These are phyloP conservation scores for Clonostachys rosea DNA, from an alignment of 2,329 filamentous ascomycete genomes.

Conservation along the genomic window DNA sequence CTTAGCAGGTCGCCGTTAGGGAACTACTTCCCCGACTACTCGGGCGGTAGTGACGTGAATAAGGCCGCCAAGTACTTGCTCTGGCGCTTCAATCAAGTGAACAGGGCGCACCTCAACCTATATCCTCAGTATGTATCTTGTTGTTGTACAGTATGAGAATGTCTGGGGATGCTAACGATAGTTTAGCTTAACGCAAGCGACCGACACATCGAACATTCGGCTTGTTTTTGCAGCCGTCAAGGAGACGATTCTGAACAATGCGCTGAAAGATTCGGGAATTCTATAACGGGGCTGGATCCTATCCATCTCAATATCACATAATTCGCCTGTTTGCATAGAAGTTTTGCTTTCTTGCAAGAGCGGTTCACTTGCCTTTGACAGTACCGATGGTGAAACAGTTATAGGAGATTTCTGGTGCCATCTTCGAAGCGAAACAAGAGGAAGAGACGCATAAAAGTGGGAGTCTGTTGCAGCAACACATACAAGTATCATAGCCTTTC, in stretches of 20 bases:
- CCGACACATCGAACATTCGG: slow-evolving; percentile 96
- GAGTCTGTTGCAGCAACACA: too few species aligned
- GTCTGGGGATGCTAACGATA: not conserved
- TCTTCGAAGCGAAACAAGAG: too few species aligned
- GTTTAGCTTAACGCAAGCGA: slow-evolving; percentile 91
- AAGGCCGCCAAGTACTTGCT: slow-evolving; percentile 96
- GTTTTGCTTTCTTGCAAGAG: too few species aligned
- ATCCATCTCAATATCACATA: too few species aligned
- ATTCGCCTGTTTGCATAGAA: too few species aligned
- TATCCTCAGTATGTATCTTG: slow-evolving; percentile 81
- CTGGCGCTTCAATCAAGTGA: slow-evolving; percentile 99
- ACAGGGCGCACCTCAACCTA: slow-evolving; percentile 89
- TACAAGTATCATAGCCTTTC: too few species aligned
- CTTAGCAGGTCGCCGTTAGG: slow-evolving; percentile 82
- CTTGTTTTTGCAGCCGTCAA: slow-evolving; percentile 98
- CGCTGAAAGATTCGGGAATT: slow-evolving; percentile 95
- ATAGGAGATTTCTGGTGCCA: too few species aligned
- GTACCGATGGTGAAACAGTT: too few species aligned
- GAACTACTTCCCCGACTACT: slow-evolving; percentile 98
- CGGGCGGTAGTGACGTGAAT: slow-evolving; percentile 95
- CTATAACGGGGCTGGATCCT: slow-evolving; percentile 47
- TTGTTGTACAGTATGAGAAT: not conserved
- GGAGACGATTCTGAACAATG: slow-evolving; percentile 97
- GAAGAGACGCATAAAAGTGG: too few species aligned
- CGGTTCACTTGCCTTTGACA: too few species aligned